These are phyloP conservation scores for Neonectria neomacrospora DNA, from an alignment of 2,329 filamentous ascomycete species.

Conservation along the genomic window DNA sequence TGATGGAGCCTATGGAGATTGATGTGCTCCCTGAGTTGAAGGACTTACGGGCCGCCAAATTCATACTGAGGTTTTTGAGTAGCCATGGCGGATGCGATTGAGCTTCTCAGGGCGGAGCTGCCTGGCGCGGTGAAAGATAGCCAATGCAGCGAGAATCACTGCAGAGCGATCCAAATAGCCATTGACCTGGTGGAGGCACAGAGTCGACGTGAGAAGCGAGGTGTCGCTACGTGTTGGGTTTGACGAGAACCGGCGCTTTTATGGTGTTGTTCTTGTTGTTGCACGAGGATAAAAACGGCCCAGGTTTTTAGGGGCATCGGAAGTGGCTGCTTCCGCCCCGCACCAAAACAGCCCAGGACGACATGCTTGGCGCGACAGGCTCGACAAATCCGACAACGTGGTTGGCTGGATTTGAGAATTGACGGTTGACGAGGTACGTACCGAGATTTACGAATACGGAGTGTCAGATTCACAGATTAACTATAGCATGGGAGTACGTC, in stretches of 20 bases:
- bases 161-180: background rate
- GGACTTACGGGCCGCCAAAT: constrained; percentile 50
- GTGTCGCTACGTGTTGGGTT: background rate
- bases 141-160: background rate
- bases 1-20: too few species aligned
- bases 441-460: background rate
- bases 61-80: constrained; percentile 41
- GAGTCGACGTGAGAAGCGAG: background rate
- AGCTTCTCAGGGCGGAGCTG: background rate
- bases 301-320: constrained; percentile 36
- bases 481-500: too few species aligned
- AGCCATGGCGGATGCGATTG: constrained; percentile 25
- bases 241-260: constrained; percentile 1
- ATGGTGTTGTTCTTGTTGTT: background rate
- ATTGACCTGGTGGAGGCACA: too few species aligned
- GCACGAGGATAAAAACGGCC: constrained; percentile 26
- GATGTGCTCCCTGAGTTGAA: background rate
- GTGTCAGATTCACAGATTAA: background rate
- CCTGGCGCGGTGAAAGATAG: background rate
- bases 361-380: background rate
- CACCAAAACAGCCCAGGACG: constrained; percentile 5
- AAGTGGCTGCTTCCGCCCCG: constrained; percentile 33
- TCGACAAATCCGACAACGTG: background rate
- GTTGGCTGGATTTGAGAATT: background rate
- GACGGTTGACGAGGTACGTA: background rate